Conservation (phyloP, 495 filamentous ascomycete genomes). For the Penicillium nucicola region DNA sequence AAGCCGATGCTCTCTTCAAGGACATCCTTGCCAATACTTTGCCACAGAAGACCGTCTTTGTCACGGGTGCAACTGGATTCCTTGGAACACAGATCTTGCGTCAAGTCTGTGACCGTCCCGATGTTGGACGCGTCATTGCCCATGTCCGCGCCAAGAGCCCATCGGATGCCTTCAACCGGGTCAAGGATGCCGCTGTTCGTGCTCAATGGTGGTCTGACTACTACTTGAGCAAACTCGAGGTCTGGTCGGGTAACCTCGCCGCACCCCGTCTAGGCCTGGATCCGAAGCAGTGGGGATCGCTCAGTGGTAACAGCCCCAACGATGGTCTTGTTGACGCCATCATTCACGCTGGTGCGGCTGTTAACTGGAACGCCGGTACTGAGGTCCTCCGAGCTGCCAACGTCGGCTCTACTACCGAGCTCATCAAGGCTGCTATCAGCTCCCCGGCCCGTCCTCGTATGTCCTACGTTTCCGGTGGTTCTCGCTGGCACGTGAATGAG, state of each 20-base stretch:
- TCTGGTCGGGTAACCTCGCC: slow-evolving; percentile 57
- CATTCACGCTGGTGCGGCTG: slow-evolving; percentile 74
- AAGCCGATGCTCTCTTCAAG: slow-evolving; percentile 5
- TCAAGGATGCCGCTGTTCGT: slow-evolving; percentile 38
- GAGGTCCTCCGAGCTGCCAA: slow-evolving; percentile 34
- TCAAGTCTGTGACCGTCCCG: slow-evolving; percentile 52
- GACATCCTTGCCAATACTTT: slow-evolving; percentile 1
- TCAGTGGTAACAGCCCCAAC: slow-evolving; percentile 43
- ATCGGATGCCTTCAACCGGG: slow-evolving; percentile 45
- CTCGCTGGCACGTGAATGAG: slow-evolving; percentile 4
- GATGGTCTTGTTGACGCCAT: slow-evolving; percentile 59
- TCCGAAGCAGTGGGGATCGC: slow-evolving; percentile 24
- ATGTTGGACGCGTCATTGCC: slow-evolving; percentile 54
- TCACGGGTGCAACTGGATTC: slow-evolving; percentile 78
- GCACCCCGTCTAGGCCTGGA: slow-evolving; percentile 59
- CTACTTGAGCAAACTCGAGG: slow-evolving; percentile 15
- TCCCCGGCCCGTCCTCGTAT: slow-evolving; percentile 9
- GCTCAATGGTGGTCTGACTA: slow-evolving; percentile 23
- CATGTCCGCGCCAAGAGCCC: slow-evolving; percentile 63
- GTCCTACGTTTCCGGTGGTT: slow-evolving; percentile 29
- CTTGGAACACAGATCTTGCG: slow-evolving; percentile 67
- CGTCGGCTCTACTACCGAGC: slow-evolving; percentile 36
- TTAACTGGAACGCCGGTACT: slow-evolving; percentile 41
- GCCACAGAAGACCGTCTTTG: slow-evolving; percentile 46
- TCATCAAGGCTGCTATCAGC: slow-evolving; percentile 18